Percentiles rank a stretch among this genome's conserved stretches.
These are phyloP conservation scores for Suillus brevipes DNA, from an alignment of 768 basidiomycete genomes.

Conservation along the genomic window DNA sequence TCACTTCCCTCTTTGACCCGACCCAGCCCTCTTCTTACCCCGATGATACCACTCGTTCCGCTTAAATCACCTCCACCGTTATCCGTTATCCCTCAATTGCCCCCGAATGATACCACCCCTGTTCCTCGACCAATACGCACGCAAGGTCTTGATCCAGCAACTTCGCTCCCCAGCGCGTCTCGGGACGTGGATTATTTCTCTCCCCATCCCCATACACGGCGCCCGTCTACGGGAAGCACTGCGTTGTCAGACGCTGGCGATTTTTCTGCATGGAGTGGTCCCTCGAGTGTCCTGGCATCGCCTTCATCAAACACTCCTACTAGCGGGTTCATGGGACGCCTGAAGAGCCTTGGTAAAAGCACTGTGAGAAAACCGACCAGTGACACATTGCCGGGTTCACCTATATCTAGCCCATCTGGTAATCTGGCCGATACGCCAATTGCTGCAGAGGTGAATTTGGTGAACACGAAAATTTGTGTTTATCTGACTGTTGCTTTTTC, in stretches of 20 bases:
- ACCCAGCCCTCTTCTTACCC: slow-evolving; percentile 57
- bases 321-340: slow-evolving; percentile 70
- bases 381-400: slow-evolving; percentile 27
- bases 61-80: slow-evolving; percentile 29
- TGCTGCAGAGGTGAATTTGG: slow-evolving; percentile 27
- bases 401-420: slow-evolving; percentile 18
- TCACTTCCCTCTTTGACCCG: slow-evolving; percentile 42
- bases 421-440: slow-evolving; percentile 16
- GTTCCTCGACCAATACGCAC: slow-evolving; percentile 42
- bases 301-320: slow-evolving; percentile 51
- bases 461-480: not conserved
- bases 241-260: slow-evolving; percentile 49
- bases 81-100: slow-evolving; percentile 47
- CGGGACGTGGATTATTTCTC: slow-evolving; percentile 56
- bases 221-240: slow-evolving; percentile 44
- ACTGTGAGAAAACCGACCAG: slow-evolving; percentile 34
- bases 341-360: slow-evolving; percentile 73
- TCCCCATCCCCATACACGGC: slow-evolving; percentile 41
- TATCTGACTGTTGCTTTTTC: slow-evolving; percentile 9
- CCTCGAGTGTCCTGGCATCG: slow-evolving; percentile 33
- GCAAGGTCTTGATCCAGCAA: slow-evolving; percentile 41
- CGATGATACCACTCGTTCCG: slow-evolving; percentile 53
- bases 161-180: slow-evolving; percentile 23
- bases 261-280: slow-evolving; percentile 42
- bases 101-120: slow-evolving; percentile 32